Percentiles rank a stretch among this genome's conserved stretches.
Evolutionary conservation across 352 stramenopile species (phyloP).

Genomic region (Phytophthora aleatoria): DNA sequence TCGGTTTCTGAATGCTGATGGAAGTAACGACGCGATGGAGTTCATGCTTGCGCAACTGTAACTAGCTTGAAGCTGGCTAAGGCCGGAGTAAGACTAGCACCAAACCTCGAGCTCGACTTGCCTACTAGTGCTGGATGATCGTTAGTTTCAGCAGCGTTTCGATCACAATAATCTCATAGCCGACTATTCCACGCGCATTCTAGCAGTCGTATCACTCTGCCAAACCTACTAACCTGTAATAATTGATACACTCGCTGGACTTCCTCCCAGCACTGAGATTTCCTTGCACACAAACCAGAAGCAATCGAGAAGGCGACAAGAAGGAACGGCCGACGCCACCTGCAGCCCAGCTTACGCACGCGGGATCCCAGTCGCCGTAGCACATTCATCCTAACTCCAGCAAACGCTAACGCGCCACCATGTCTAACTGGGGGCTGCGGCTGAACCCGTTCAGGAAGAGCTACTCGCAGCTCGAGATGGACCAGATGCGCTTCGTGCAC

Average conservation of each 20-base stretch:
- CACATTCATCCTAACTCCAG: not conserved
- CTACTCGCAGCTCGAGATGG: slow-evolving; percentile 85
- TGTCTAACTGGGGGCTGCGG: slow-evolving; percentile 85
- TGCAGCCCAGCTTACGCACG: slow-evolving; percentile 1
- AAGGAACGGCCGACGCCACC: slow-evolving; percentile 16
- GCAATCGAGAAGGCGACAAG: slow-evolving; percentile 23
- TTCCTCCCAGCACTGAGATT: slow-evolving; percentile 24
- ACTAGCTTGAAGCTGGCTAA: not conserved
- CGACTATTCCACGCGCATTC: slow-evolving; percentile 14
- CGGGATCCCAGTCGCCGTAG: slow-evolving; percentile 17
- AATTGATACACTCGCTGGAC: not conserved
- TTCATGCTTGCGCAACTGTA: not conserved
- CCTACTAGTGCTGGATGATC: not conserved
- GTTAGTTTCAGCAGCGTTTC: not conserved
- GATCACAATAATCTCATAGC: not conserved
- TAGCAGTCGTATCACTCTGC: not conserved
- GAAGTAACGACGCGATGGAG: not conserved
- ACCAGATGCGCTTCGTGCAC: slow-evolving; percentile 88
- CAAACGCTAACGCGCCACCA: slow-evolving; percentile 15
- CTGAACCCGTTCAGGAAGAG: slow-evolving; percentile 82
- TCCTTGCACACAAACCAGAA: slow-evolving; percentile 24
- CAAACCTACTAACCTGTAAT: slow-evolving; percentile 16
- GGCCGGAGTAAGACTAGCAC: slow-evolving; percentile 1
- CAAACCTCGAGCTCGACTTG: not conserved
- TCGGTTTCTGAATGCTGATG: not conserved